Conservation (phyloP, 2,329 filamentous ascomycete genomes). For the Fusarium avenaceum region DNA sequence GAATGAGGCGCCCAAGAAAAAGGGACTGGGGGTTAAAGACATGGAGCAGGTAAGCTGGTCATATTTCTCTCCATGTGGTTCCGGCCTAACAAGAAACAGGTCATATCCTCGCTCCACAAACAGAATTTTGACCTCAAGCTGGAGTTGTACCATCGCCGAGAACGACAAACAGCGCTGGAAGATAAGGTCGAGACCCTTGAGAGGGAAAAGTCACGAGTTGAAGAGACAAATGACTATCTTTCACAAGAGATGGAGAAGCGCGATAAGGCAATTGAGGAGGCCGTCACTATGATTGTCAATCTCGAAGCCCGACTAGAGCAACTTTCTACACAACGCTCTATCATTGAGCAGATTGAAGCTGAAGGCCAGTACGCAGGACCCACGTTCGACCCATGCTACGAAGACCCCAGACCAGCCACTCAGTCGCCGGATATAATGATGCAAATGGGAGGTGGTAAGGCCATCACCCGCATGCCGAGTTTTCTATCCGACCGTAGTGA, state of each 20-base stretch:
- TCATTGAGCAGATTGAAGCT: constrained; percentile 65
- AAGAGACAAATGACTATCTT: constrained; percentile 71
- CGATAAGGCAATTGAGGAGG: constrained; percentile 78
- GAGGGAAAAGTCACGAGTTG: constrained; percentile 65
- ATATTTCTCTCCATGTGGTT: too few species aligned
- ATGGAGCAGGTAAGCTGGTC: constrained; percentile 72
- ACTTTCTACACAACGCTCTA: constrained; percentile 66
- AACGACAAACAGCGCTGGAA: constrained; percentile 73
- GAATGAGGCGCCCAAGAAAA: constrained; percentile 61
- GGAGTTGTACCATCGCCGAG: constrained; percentile 77
- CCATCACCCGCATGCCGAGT: constrained; percentile 71
- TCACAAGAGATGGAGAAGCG: constrained; percentile 73
- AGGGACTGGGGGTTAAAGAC: constrained; percentile 73
- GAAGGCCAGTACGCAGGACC: constrained; percentile 54
- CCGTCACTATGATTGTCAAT: constrained; percentile 76
- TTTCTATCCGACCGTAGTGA: constrained; percentile 73
- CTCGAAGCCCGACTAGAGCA: constrained; percentile 72
- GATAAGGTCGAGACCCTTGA: constrained; percentile 68
- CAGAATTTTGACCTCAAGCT: constrained; percentile 84
- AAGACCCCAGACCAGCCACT: constrained; percentile 40
- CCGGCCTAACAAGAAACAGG: constrained; percentile 56
- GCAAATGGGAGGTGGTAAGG: constrained; percentile 53
- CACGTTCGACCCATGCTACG: constrained; percentile 49
- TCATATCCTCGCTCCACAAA: constrained; percentile 77
- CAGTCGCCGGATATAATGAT: constrained; percentile 35